These are phyloP conservation scores for Vitis rupestris DNA, from an alignment of 164 flowering plant genomes.

Conservation along the genomic window DNA sequence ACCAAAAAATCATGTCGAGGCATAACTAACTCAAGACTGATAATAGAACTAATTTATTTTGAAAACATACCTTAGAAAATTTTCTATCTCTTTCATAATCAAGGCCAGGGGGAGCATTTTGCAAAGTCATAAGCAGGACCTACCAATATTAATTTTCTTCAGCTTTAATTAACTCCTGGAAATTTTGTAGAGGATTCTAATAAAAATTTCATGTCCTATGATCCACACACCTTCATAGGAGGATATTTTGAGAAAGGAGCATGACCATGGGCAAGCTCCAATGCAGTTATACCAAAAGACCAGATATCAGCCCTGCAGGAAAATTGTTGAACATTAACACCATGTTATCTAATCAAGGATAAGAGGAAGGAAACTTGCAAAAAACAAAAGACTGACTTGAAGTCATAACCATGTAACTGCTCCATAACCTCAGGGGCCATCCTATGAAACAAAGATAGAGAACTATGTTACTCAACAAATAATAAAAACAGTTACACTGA, in stretches of 20 bases:
- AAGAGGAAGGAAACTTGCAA: not conserved
- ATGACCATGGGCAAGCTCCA: slow-evolving; percentile 99
- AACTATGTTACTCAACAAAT: not conserved
- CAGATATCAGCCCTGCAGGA: slow-evolving; percentile 92
- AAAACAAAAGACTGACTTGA: slow-evolving; percentile 56
- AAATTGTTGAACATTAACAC: slow-evolving; percentile 13
- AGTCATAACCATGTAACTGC: slow-evolving; percentile 89
- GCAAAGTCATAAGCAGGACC: slow-evolving; percentile 98
- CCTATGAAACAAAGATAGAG: slow-evolving; percentile 43
- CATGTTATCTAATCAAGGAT: slow-evolving; percentile 5
- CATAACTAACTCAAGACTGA: not conserved
- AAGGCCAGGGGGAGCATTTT: slow-evolving; percentile 93
- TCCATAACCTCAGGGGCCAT: slow-evolving; percentile 99
- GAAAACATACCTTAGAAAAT: slow-evolving; percentile 74
- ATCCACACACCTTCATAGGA: slow-evolving; percentile 80
- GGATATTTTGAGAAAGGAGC: slow-evolving; percentile 99
- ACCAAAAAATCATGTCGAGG: not conserved
- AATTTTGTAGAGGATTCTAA: not conserved
- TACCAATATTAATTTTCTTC: slow-evolving; percentile 21
- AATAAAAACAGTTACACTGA: not conserved
- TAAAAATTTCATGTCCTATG: not conserved
- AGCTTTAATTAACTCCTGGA: not conserved
- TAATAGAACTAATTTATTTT: not conserved
- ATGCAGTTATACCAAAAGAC: slow-evolving; percentile 98
- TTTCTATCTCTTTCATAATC: slow-evolving; percentile 84